Evolutionary conservation across 768 basidiomycete genomes (phyloP).

Genomic region (Suillus americanus): DNA sequence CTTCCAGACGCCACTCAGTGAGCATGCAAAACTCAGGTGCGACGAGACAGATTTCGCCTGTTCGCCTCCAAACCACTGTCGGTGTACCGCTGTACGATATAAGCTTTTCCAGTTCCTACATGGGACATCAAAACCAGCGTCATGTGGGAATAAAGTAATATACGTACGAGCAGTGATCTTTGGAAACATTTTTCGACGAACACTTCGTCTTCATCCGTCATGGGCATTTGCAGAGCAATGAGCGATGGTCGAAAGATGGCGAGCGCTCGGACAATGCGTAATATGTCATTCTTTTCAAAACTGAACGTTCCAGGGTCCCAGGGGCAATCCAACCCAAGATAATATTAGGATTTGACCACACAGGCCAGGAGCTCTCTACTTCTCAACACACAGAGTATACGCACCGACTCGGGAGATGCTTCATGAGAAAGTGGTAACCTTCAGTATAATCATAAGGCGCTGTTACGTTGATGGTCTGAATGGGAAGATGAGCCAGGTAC

Average conservation of each 20-base stretch:
- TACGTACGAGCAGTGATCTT: conserved; percentile 78
- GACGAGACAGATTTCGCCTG: conserved; percentile 96
- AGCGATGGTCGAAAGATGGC: conserved; percentile 96
- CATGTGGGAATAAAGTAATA: not conserved
- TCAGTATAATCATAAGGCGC: conserved; percentile 93
- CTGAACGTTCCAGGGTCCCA: conserved; percentile 39
- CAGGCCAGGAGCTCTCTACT: conserved; percentile 41
- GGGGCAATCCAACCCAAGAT: conserved; percentile 38
- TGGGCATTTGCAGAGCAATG: conserved; percentile 96
- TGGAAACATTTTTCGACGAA: conserved; percentile 97
- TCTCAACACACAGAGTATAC: conserved; percentile 41
- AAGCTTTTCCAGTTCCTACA: conserved; percentile 91
- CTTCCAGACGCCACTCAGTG: conserved; percentile 86
- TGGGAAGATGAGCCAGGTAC: conserved; percentile 43
- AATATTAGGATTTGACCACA: conserved; percentile 33
- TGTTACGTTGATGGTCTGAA: conserved; percentile 59
- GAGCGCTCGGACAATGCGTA: conserved; percentile 91
- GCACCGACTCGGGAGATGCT: conserved; percentile 81
- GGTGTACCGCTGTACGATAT: conserved; percentile 97
- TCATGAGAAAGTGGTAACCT: conserved; percentile 96
- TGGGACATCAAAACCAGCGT: conserved; percentile 4
- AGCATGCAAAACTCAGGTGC: conserved; percentile 96
- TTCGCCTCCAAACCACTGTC: conserved; percentile 96
- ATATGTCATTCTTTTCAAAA: conserved; percentile 94
- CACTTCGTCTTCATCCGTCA: conserved; percentile 93